Conservation (phyloP, 257 asterid species). For the Euphrasia confusa region DNA sequence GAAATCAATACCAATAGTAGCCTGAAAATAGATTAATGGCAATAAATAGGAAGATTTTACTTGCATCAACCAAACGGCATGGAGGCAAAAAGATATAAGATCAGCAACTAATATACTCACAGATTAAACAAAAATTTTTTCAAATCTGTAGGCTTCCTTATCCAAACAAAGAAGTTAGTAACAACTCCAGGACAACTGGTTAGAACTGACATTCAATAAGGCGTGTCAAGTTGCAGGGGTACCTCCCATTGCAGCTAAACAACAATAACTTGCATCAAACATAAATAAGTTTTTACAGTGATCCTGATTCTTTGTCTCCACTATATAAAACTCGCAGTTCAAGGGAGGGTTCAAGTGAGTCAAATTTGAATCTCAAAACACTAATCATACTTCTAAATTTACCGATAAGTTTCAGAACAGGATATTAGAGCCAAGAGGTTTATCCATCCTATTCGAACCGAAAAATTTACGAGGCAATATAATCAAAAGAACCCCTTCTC, state of each 20-base stretch:
- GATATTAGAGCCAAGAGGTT: too few relatives aligned
- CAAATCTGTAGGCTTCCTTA: background rate
- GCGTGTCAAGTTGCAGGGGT: slow-evolving; percentile 10
- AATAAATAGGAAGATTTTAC: slow-evolving; percentile 4
- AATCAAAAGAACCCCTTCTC: background rate
- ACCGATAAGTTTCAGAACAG: slow-evolving; percentile 9
- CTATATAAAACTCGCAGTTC: background rate
- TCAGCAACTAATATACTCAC: slow-evolving; percentile 5
- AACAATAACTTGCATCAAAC: slow-evolving; percentile 1
- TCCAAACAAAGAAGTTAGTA: slow-evolving; percentile 14
- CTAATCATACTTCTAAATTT: slow-evolving; percentile 1
- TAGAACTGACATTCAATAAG: slow-evolving; percentile 3
- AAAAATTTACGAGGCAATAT: background rate
- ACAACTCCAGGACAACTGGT: background rate
- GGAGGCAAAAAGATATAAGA: slow-evolving; percentile 9
- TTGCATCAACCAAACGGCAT: background rate
- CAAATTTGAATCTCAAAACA: slow-evolving; percentile 1
- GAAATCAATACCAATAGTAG: too few relatives aligned
- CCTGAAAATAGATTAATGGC: too few relatives aligned
- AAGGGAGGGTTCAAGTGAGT: background rate
- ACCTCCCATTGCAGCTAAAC: slow-evolving; percentile 1
- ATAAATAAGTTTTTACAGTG: slow-evolving; percentile 4
- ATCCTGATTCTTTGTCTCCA: slow-evolving; percentile 8
- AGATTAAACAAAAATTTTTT: background rate
- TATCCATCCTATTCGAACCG: too few relatives aligned